Evolutionary conservation across 495 filamentous ascomycete species (phyloP), one percentile per base, ranked within the genome.

Genomic region (Tetracladium setigerum): DNA sequence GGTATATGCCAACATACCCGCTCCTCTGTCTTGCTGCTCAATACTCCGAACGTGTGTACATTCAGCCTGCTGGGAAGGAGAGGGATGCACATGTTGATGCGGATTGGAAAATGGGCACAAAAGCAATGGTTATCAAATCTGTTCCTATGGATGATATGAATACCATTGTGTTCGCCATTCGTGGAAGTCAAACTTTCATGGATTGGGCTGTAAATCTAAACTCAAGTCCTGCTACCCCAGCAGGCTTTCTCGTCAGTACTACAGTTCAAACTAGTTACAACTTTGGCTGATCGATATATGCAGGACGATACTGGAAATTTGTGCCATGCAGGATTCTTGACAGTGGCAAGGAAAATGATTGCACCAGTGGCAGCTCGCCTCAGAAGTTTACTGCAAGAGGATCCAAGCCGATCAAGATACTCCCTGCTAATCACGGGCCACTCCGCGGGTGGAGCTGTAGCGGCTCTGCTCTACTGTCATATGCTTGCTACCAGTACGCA

Each of bases 141-240:
- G 65, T 88, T 10, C 77, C 84, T 4, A 74, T 87, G 55, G 84
- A 90, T 56, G 72, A 86, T 54, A 76, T 81, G 67, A 79, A 87
- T 57, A 81, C 79, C 12, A 78, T 91, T 35, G 80, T 90, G 17
- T 84, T 91, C 55, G 85, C 87, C 30, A 86, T 92, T 42, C 78
- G 87, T 5, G 87, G 87, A 1, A 86, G 76, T 0, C 79, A 86
- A 30, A 85, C 77, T 1, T 85, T 89, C 56, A 80, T 86, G 68
- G 87, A 92, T 63, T 92, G 87, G 87, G 73, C 81, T 2, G 84
- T 90, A 7, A 94, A 94, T 58, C 69, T 88, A 5, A 76, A 81
- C 16, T 74, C 77, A 0, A 73, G 71, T 7, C 86, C 87, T 2
- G 68, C 70, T 0, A 65, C 75, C 1, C 84, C 87, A 0, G 45